phyloP scores from a whole-genome alignment of 2,329 filamentous ascomycete species.

The Trichophyton schoenleinii region DNA sequence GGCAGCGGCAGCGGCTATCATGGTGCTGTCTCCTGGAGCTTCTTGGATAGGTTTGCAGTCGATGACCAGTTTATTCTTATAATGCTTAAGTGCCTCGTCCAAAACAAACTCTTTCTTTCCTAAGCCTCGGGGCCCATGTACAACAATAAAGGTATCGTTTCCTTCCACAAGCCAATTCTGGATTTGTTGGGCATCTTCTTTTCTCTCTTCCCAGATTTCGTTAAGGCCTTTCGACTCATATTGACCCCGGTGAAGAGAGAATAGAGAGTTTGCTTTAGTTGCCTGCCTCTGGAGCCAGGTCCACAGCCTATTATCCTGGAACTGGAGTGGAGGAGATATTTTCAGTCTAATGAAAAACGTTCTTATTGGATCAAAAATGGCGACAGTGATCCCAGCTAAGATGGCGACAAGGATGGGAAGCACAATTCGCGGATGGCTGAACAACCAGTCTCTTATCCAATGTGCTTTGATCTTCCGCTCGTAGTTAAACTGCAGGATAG shows the following conservation, averaged over 20 bases:
- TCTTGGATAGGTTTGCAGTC: slow-evolving; percentile 93
- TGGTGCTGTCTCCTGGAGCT: slow-evolving; percentile 73
- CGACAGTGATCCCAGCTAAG: slow-evolving; percentile 68
- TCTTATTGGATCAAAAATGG: slow-evolving; percentile 85
- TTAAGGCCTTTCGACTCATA: slow-evolving; percentile 57
- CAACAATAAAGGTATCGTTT: slow-evolving; percentile 80
- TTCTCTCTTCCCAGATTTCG: slow-evolving; percentile 79
- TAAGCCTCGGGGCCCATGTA: slow-evolving; percentile 82
- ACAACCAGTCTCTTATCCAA: slow-evolving; percentile 77
- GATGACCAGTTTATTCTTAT: slow-evolving; percentile 66
- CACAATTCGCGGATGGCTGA: slow-evolving; percentile 74
- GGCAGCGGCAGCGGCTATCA: slow-evolving; percentile 65
- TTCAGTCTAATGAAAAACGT: slow-evolving; percentile 86
- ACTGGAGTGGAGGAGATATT: slow-evolving; percentile 62
- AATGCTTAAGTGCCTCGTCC: slow-evolving; percentile 65
- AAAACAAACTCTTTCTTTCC: slow-evolving; percentile 82
- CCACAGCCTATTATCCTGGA: slow-evolving; percentile 61
- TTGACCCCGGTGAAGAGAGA: slow-evolving; percentile 28
- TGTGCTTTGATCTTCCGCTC: slow-evolving; percentile 64
- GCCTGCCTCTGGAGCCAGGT: slow-evolving; percentile 66
- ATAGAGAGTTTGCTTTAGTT: slow-evolving; percentile 32
- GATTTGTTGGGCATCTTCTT: slow-evolving; percentile 67
- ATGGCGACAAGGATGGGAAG: slow-evolving; percentile 72
- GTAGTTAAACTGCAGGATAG: slow-evolving; percentile 69
- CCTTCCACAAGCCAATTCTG: slow-evolving; percentile 79